These are phyloP conservation scores for Vicia faba DNA, from an alignment of 306 rosid genomes.

Conservation along the genomic window DNA sequence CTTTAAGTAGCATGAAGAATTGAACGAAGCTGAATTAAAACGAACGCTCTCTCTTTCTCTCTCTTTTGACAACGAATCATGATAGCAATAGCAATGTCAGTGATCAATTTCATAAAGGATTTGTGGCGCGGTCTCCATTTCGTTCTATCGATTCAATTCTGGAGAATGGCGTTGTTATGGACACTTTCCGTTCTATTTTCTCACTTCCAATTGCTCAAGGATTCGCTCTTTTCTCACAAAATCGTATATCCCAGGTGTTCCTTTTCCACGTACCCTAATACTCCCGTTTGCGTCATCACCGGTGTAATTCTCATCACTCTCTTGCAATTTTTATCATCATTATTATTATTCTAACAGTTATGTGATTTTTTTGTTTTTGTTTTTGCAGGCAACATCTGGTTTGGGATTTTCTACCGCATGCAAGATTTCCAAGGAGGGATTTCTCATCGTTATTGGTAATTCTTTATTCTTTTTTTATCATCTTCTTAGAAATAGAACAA, in stretches of 20 bases:
- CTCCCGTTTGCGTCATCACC: conserved; percentile 77
- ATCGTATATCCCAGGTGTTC: conserved; percentile 45
- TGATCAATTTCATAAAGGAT: conserved; percentile 40
- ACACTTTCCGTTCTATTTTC: conserved; percentile 45
- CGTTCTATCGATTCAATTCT: conserved; percentile 53
- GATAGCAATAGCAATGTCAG: conserved; percentile 8
- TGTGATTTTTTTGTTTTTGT: background rate
- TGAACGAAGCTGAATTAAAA: background rate
- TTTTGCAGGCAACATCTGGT: conserved; percentile 87
- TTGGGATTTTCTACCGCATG: conserved; percentile 76
- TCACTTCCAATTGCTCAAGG: conserved; percentile 47
- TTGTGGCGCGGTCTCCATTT: conserved; percentile 45
- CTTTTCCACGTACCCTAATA: conserved; percentile 32
- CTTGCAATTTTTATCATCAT: conserved; percentile 5
- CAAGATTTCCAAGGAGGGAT: conserved; percentile 72
- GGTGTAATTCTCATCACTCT: conserved; percentile 54
- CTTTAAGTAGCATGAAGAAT: background rate
- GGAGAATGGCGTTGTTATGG: conserved; percentile 82
- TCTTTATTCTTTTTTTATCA: conserved; percentile 15
- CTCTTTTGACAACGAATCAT: background rate
- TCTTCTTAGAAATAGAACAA: background rate
- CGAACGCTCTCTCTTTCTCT: background rate
- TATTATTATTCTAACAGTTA: background rate
- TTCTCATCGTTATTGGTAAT: conserved; percentile 71
- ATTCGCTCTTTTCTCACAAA: conserved; percentile 32